These are phyloP conservation scores for Yamadazyma akitaensis DNA, from an alignment of 805 yeast genomes.

Conservation along the genomic window DNA sequence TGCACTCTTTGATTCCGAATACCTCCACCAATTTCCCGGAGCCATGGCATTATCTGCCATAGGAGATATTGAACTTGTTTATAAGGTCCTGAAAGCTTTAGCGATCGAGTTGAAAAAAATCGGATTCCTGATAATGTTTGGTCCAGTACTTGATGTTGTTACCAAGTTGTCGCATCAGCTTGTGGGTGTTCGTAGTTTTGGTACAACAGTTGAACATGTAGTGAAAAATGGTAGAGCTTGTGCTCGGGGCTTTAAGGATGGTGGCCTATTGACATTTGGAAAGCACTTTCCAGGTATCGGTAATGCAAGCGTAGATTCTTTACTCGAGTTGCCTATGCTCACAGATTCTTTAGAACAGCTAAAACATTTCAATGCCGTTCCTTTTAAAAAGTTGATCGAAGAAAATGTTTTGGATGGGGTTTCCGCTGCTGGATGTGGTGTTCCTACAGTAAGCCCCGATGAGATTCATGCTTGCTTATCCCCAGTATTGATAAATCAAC, in stretches of 20 bases:
- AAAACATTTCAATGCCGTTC: conserved; percentile 46
- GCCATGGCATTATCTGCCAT: conserved; percentile 64
- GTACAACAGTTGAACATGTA: conserved; percentile 58
- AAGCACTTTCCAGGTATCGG: conserved; percentile 71
- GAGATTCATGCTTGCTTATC: conserved; percentile 63
- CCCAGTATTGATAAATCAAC: conserved; percentile 48
- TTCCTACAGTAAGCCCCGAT: conserved; percentile 56
- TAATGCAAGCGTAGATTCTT: conserved; percentile 54
- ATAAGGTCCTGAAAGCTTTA: conserved; percentile 50
- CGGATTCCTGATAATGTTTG: conserved; percentile 54
- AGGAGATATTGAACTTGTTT: conserved; percentile 46
- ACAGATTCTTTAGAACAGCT: conserved; percentile 53
- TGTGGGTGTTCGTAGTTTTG: conserved; percentile 59
- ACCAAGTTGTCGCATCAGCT: conserved; percentile 53
- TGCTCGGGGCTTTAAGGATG: conserved; percentile 51
- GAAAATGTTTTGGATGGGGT: conserved; percentile 50
- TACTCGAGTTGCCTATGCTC: conserved; percentile 57
- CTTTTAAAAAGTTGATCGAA: conserved; percentile 47
- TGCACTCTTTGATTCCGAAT: conserved; percentile 50
- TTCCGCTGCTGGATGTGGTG: conserved; percentile 62
- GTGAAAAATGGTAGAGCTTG: conserved; percentile 51
- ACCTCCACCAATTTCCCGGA: conserved; percentile 57
- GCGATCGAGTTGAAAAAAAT: conserved; percentile 51
- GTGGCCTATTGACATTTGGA: conserved; percentile 54
- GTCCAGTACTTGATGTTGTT: conserved; percentile 62